These are phyloP conservation scores for Rhodotorula glutinis DNA, from an alignment of 1,284 basidiomycete species.

Conservation along the genomic window DNA sequence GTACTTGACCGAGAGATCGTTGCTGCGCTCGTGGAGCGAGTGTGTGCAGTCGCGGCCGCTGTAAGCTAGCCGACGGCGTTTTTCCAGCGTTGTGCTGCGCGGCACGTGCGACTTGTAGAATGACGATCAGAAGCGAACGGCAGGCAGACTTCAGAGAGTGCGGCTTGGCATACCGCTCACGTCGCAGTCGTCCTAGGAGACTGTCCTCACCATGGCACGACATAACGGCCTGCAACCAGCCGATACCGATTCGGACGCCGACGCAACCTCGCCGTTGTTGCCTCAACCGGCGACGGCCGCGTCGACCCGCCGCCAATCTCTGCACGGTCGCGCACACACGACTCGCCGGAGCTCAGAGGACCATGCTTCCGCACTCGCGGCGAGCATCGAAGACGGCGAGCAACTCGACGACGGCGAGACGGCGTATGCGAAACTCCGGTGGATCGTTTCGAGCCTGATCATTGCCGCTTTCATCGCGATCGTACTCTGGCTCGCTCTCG, in stretches of 20 bases:
- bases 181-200: no score
- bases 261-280: not conserved
- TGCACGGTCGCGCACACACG: not conserved
- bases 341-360: not conserved
- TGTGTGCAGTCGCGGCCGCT: no score
- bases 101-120: no score
- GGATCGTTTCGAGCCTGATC: not conserved
- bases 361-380: not conserved
- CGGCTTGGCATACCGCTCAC: no score
- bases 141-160: no score
- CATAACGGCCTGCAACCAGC: no score
- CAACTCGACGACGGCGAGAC: not conserved
- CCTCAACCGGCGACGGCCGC: not conserved
- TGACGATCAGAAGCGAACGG: no score
- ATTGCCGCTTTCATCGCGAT: not conserved
- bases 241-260: not conserved
- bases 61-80: no score
- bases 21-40: no score
- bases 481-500: slow-evolving; percentile 8
- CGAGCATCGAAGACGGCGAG: not conserved
- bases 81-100: no score
- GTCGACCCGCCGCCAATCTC: not conserved
- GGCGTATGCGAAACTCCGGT: not conserved
- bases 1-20: no score
- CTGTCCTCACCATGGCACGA: no score